A percentile compares a stretch with the other conserved stretches of the same genome.
These are phyloP conservation scores for Massariosphaeria phaeospora DNA, from an alignment of 495 filamentous ascomycete genomes.

Conservation along the genomic window DNA sequence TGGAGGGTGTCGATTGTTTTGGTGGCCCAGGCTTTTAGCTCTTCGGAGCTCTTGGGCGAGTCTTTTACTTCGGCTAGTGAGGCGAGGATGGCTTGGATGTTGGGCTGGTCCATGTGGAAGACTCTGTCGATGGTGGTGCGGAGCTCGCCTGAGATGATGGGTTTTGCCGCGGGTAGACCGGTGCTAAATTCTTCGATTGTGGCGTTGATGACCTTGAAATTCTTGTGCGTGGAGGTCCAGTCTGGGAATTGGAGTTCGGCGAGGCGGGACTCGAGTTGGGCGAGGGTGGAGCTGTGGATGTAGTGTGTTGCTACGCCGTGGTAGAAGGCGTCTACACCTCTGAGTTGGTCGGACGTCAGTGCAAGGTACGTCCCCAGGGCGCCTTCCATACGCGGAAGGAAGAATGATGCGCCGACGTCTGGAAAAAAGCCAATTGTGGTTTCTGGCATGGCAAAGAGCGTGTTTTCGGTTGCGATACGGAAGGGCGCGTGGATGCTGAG, in stretches of 20 bases:
- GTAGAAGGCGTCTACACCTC: slow-evolving; percentile 76
- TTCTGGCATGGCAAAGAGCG: slow-evolving; percentile 96
- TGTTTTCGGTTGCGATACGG: slow-evolving; percentile 91
- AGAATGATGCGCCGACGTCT: slow-evolving; percentile 93
- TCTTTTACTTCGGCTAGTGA: slow-evolving; percentile 51
- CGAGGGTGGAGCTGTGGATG: slow-evolving; percentile 79
- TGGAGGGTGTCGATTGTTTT: slow-evolving; percentile 66
- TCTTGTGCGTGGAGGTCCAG: slow-evolving; percentile 53
- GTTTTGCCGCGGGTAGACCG: slow-evolving; percentile 61
- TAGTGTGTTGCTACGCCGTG: slow-evolving; percentile 90
- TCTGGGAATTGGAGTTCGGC: slow-evolving; percentile 86
- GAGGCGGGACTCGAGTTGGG: slow-evolving; percentile 74
- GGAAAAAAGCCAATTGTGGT: slow-evolving; percentile 98
- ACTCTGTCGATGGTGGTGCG: slow-evolving; percentile 68
- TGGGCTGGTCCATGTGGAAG: slow-evolving; percentile 39
- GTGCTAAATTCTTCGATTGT: slow-evolving; percentile 90
- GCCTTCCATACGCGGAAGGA: slow-evolving; percentile 84
- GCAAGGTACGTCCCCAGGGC: slow-evolving; percentile 82
- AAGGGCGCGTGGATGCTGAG: slow-evolving; percentile 92
- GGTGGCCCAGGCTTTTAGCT: slow-evolving; percentile 60
- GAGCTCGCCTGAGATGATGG: slow-evolving; percentile 56
- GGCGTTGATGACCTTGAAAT: slow-evolving; percentile 66
- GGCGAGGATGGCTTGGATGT: slow-evolving; percentile 61
- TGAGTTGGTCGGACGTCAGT: slow-evolving; percentile 75
- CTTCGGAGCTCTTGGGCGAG: slow-evolving; percentile 39